These are phyloP conservation scores for Epichloe aotearoae DNA, from an alignment of 2,329 filamentous ascomycete species.

Conservation along the genomic window DNA sequence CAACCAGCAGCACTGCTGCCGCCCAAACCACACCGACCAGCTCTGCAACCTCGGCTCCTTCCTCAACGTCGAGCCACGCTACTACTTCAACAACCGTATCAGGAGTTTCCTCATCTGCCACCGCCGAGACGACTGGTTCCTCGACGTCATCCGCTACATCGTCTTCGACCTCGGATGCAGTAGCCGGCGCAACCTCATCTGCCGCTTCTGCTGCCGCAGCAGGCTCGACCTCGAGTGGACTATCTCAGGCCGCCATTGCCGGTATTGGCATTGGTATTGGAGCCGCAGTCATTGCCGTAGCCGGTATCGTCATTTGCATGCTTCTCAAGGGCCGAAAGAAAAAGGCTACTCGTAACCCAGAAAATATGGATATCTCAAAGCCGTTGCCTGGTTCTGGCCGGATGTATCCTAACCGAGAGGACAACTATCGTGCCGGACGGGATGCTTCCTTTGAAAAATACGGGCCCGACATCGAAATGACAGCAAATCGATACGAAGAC, in stretches of 20 bases:
- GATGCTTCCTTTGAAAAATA: constrained; percentile 23
- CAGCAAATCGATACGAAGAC: constrained; percentile 43
- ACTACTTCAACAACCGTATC: neutral
- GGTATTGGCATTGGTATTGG: constrained; percentile 36
- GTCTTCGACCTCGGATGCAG: constrained; percentile 1
- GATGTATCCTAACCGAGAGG: constrained; percentile 22
- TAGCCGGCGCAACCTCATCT: constrained; percentile 6
- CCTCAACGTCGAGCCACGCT: neutral
- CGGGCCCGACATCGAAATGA: constrained; percentile 34
- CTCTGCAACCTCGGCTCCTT: neutral
- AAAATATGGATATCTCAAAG: constrained; percentile 33
- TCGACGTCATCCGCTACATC: constrained; percentile 3
- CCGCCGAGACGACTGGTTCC: constrained; percentile 2
- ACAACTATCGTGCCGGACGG: constrained; percentile 7
- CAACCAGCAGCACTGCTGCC: neutral
- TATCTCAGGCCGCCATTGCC: constrained; percentile 31
- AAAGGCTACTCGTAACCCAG: constrained; percentile 4
- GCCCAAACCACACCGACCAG: neutral
- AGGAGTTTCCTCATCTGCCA: neutral
- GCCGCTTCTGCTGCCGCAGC: constrained; percentile 3
- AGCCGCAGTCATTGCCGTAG: constrained; percentile 26
- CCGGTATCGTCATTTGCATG: constrained; percentile 26
- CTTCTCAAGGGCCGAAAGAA: constrained; percentile 20
- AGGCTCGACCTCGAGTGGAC: constrained; percentile 11
- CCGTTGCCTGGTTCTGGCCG: constrained; percentile 35